Evolutionary conservation across 2,329 filamentous ascomycete species (phyloP).

Genomic region (Neurospora sp.): DNA sequence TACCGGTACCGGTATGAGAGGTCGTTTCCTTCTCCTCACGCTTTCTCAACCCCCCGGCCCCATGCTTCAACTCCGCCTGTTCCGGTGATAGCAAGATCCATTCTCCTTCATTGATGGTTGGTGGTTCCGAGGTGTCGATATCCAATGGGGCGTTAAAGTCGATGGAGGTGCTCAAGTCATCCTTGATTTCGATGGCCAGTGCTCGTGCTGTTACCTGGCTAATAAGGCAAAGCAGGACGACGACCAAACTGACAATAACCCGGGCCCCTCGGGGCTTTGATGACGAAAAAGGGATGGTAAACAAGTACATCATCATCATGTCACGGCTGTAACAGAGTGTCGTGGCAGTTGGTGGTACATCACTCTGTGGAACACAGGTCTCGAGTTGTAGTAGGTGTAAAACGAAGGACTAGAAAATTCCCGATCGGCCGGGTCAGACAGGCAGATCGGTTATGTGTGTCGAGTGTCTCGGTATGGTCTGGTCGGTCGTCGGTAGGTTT

Average conservation of each 20-base stretch:
- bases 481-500: not conserved
- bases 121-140: constrained; percentile 26
- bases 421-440: constrained; percentile 15
- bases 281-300: not conserved
- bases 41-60: not conserved
- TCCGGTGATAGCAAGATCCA: constrained; percentile 30
- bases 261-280: not conserved
- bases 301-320: constrained; percentile 10
- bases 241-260: not conserved
- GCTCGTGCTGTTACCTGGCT: constrained; percentile 8
- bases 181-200: not conserved
- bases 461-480: not conserved
- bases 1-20: too few species aligned
- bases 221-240: constrained; percentile 17
- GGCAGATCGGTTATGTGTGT: constrained; percentile 8
- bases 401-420: constrained; percentile 14
- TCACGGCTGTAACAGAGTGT: constrained; percentile 16
- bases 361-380: constrained; percentile 6
- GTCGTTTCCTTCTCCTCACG: not conserved
- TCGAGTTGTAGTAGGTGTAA: not conserved
- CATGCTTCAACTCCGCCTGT: constrained; percentile 17
- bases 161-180: not conserved
- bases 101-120: constrained; percentile 22
- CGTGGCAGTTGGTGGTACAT: constrained; percentile 18
- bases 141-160: constrained; percentile 14